A percentile compares a stretch with the other conserved stretches of the same genome.
phyloP scores from a whole-genome alignment of 257 asterid species.

The Eucommia ulmoides region DNA sequence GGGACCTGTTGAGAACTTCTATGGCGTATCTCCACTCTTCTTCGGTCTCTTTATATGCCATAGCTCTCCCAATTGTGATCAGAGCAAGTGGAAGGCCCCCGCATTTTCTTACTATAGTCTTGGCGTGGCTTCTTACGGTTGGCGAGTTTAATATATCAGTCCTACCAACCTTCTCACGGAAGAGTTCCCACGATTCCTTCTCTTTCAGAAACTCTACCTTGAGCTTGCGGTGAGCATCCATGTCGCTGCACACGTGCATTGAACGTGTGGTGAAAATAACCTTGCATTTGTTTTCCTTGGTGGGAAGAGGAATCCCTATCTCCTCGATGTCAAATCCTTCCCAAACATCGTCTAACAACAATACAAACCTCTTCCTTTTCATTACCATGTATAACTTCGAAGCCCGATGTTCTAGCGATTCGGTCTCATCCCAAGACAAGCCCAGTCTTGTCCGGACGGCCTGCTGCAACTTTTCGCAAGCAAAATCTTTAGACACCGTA shows the following conservation, averaged over 20 bases:
- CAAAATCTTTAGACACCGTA: conserved; percentile 26
- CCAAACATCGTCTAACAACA: conserved; percentile 44
- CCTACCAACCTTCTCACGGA: conserved; percentile 23
- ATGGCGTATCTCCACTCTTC: conserved; percentile 33
- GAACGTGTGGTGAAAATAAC: conserved; percentile 34
- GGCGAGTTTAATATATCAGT: conserved; percentile 13
- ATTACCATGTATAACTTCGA: conserved; percentile 24
- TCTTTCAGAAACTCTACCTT: conserved; percentile 32
- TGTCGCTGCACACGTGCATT: conserved; percentile 27
- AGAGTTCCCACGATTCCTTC: conserved; percentile 30
- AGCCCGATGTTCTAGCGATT: conserved; percentile 28
- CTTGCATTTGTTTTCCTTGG: conserved; percentile 25
- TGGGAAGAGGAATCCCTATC: conserved; percentile 34
- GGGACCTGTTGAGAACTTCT: conserved; percentile 27
- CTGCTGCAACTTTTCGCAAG: conserved; percentile 33
- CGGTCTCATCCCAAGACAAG: conserved; percentile 32
- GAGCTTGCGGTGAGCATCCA: conserved; percentile 32
- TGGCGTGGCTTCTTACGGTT: conserved; percentile 14
- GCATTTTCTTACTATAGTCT: conserved; percentile 30
- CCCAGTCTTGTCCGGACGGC: conserved; percentile 35
- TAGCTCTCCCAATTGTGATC: conserved; percentile 35
- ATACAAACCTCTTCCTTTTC: conserved; percentile 28
- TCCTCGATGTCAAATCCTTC: conserved; percentile 29
- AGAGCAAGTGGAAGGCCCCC: conserved; percentile 48
- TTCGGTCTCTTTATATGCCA: conserved; percentile 28